These are phyloP conservation scores for Cyclotella atomus DNA, from an alignment of 108 stramenopile species.

Conservation along the genomic window DNA sequence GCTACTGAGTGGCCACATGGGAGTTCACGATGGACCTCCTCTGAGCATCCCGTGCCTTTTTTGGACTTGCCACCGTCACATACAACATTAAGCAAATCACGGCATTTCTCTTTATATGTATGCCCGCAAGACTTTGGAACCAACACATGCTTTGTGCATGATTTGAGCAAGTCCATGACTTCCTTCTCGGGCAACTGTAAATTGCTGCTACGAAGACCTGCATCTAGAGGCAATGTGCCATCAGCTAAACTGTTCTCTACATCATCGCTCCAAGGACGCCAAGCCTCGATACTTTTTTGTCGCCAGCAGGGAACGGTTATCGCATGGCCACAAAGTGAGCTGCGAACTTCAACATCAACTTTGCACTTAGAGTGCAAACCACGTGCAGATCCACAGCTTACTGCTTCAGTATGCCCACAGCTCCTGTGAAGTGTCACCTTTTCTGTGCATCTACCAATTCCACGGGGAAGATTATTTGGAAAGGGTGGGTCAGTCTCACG, in stretches of 20 bases:
- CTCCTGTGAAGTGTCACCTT: conserved; percentile 25
- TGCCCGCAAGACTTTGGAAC: conserved; percentile 25
- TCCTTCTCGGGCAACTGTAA: conserved; percentile 20
- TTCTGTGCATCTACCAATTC: conserved; percentile 23
- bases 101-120: conserved; percentile 15
- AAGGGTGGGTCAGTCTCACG: conserved; percentile 19
- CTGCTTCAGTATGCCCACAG: conserved; percentile 41
- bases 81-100: conserved; percentile 9
- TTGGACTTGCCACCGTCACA: conserved; percentile 23
- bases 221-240: conserved; percentile 4
- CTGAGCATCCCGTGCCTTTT: conserved; percentile 20
- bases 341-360: conserved; percentile 1
- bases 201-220: conserved; percentile 6
- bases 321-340: conserved; percentile 32
- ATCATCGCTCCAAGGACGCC: conserved; percentile 26
- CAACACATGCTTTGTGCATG: conserved; percentile 5
- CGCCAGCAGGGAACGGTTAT: conserved; percentile 23
- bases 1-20: conserved; percentile 24
- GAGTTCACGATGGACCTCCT: conserved; percentile 13
- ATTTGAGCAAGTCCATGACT: conserved; percentile 6
- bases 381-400: conserved; percentile 18
- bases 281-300: conserved; percentile 6
- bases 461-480: conserved; percentile 9
- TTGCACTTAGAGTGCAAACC: conserved; percentile 15
- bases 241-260: not conserved